Base-by-base conservation (phyloP, 2,329 filamentous ascomycete genomes). In the Sarocladium kiliense region DNA sequence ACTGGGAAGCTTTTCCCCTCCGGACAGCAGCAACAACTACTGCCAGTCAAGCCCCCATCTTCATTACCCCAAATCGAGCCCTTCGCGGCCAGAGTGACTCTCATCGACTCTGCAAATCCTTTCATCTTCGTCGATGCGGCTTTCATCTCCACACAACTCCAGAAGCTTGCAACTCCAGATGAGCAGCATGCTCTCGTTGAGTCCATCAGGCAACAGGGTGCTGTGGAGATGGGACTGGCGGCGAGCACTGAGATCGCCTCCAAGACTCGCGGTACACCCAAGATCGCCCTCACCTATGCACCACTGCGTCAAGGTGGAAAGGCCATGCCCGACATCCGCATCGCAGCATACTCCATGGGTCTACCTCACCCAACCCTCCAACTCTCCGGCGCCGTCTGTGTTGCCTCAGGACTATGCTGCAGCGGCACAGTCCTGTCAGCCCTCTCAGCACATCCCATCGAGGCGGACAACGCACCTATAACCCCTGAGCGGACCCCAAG, bases 1-100 rank as follows among this genome's bases (percentile, higher is more conserved):
- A 87, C 83, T 0, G 79, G 78, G 3, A 76, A 74, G 58, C 63
- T 82, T 1, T 71, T 87, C 9, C 84, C 84, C 0, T 85, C 82
- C 0, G 81, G 81, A 0, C 72, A 72, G n/a, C 65, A 66, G 0
- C 62, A 74, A 2, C 74, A 84, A 60, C 63, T 45, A 0, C 67
- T 85, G 7, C 68, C 71, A 3, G 71, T 73, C 2, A 66, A 77
- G 2, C 68, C 39, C 6, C 49, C 54, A 14, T 7, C 30, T 14
- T 34, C 21, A 10, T 19, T 30, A 2, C 42, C 32, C 2, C 16
- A 77, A 0, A 53, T 61, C 11, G 44, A 54, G 0, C 44, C 60
- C 0, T 67, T 70, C 12, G 71, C 71, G 2, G 67, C 71, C 2
- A 54, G 57, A 0, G 66, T 62, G 1, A 66, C 68, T 0, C 58